A percentile compares a stretch with the other conserved stretches of the same genome.
These are phyloP conservation scores for Gossypium bickii DNA, from an alignment of 345 rosid species.

Conservation along the genomic window DNA sequence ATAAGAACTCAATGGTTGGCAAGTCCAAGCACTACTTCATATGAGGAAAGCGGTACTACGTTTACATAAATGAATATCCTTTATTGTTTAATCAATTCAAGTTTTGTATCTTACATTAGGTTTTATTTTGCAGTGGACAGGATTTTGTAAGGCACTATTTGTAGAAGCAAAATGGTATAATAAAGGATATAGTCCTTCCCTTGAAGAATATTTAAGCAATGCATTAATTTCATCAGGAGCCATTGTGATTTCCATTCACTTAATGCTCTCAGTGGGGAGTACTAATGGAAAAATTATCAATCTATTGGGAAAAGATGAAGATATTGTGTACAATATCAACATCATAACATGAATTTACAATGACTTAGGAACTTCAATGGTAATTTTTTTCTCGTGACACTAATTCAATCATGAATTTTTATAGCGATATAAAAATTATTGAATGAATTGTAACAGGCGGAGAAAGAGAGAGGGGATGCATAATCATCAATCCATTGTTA, in stretches of 20 bases:
- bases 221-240: constrained; percentile 46
- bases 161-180: constrained; percentile 50
- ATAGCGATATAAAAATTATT: too few relatives aligned
- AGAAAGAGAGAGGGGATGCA: constrained; percentile 51
- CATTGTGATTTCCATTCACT: constrained; percentile 25
- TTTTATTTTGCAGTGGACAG: constrained; percentile 41
- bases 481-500: constrained; percentile 41
- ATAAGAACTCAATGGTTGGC: constrained; percentile 25
- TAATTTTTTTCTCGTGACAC: not conserved
- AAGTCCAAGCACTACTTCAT: constrained; percentile 19
- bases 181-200: constrained; percentile 29
- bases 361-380: constrained; percentile 43
- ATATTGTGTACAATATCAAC: constrained; percentile 30
- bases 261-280: constrained; percentile 24
- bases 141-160: constrained; percentile 39
- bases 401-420: too few relatives aligned
- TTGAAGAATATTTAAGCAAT: constrained; percentile 39
- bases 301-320: constrained; percentile 16
- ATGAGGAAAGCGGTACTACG: constrained; percentile 36
- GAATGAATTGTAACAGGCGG: constrained; percentile 26
- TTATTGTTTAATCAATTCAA: not conserved
- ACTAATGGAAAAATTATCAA: not conserved
- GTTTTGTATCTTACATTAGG: not conserved
- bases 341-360: constrained; percentile 47
- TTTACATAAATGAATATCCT: not conserved